Percentiles rank a stretch among this genome's conserved stretches.
phyloP scores from a whole-genome alignment of 2,329 filamentous ascomycete species.

The Fusarium stilboides region DNA sequence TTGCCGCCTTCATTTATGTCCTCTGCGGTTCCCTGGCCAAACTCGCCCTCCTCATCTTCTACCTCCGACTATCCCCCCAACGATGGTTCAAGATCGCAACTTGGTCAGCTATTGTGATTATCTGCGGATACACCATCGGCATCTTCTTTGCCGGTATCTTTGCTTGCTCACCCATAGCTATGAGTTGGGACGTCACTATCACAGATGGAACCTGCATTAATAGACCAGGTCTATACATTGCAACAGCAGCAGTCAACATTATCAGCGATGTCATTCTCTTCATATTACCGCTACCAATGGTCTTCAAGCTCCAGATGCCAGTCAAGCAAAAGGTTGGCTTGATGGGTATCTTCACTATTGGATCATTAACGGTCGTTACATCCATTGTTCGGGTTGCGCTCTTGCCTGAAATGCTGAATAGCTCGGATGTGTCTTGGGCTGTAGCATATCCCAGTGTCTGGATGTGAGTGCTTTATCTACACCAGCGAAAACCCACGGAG shows the following conservation, averaged over 20 bases:
- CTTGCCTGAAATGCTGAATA: conserved; percentile 48
- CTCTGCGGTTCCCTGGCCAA: conserved; percentile 56
- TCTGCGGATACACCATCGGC: conserved; percentile 52
- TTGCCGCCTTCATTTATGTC: conserved; percentile 53
- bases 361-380: conserved; percentile 55
- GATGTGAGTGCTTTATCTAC: conserved; percentile 45
- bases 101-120: conserved; percentile 51
- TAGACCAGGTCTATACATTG: conserved; percentile 63
- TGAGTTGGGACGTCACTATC: conserved; percentile 51
- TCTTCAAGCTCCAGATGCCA: conserved; percentile 62
- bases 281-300: conserved; percentile 62
- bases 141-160: conserved; percentile 57
- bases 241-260: conserved; percentile 64
- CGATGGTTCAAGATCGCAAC: conserved; percentile 52
- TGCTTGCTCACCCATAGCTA: conserved; percentile 55
- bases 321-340: conserved; percentile 63
- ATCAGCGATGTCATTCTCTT: conserved; percentile 64
- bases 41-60: conserved; percentile 58
- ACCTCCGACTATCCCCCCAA: conserved; percentile 56
- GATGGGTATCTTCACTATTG: conserved; percentile 61
- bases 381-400: conserved; percentile 52
- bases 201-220: conserved; percentile 60
- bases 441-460: conserved; percentile 49
- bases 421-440: conserved; percentile 51
- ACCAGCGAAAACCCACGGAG: too few relatives aligned